Conservation (phyloP, 345 rosid species). For the Salix exigua region DNA sequence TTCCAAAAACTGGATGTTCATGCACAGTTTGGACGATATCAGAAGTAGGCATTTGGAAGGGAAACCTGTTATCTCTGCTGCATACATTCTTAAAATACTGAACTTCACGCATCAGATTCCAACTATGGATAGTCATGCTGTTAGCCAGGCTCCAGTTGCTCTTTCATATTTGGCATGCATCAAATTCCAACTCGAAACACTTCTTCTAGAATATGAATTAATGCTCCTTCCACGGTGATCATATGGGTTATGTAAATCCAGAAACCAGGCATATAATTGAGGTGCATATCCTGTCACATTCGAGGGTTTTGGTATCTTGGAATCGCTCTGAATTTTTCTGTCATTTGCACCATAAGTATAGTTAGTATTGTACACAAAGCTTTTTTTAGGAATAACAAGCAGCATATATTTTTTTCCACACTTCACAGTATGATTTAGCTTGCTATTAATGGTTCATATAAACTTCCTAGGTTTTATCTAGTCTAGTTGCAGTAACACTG, state of each 20-base stretch:
- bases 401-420: background rate
- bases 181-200: background rate
- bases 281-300: slow-evolving; percentile 2
- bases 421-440: background rate
- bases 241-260: background rate
- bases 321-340: background rate
- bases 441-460: background rate
- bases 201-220: background rate
- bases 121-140: background rate
- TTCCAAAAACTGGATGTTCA: background rate
- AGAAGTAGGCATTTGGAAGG: background rate
- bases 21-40: background rate
- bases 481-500: background rate
- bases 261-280: background rate
- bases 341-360: background rate
- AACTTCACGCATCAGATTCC: background rate
- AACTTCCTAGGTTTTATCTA: background rate
- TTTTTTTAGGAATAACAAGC: background rate
- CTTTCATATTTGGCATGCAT: background rate
- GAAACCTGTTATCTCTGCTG: background rate
- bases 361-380: background rate
- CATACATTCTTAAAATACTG: background rate
- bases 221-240: background rate
- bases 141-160: background rate
- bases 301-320: background rate